Evolutionary conservation across 163 green algal genomes (phyloP), one percentile per base, ranked within the genome.

Genomic region (Dunaliella salina): DNA sequence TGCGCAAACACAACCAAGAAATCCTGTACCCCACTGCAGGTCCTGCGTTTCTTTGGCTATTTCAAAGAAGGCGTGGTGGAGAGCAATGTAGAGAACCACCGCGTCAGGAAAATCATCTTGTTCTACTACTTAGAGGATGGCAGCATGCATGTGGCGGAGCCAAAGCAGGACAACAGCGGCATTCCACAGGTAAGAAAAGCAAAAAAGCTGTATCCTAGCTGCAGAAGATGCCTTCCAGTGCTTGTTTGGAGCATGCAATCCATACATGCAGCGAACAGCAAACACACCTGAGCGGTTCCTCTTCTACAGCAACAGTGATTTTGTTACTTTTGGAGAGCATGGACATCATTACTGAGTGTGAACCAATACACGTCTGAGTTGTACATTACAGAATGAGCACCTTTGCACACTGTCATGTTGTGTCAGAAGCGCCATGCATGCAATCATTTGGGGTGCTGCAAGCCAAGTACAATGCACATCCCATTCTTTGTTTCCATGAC

Each of bases 51-150:
- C 92, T 97, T 93, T 87, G 96, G 91, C 30, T 98, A 95, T 87
- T 98, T 98, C 89, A 94, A 95, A 80, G 95, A 98, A 87, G 75
- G 82, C 0, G 95, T 98, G 26, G 87, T 89, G 0, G 93, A 98
- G 85, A 93, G 87, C 81, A 91, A 92, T 75, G 88, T 92, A 67
- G 96, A 98, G 89, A 95, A 96, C 82, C 93, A 94, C 85, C 91
- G 96, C 59, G 88, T 97, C 33, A 92, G 96, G 75, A 94, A 94
- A 80, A 92, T 98, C 46, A 88, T 95, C 32, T 87, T 99, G 17
- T 93, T 95, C 86, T 96, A 96, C 87, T 98, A 98, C 88, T 88
- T 98, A 0, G 94, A 97, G 87, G 95, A 99, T 86, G 95, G 95
- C 87, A 95, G 87, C 82, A 94, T 97, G 81, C 91, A 98, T 82